A percentile compares a stretch with the other conserved stretches of the same genome.
Evolutionary conservation across 1,284 basidiomycete genomes (phyloP).

Genomic region (Boletus austroedulis): DNA sequence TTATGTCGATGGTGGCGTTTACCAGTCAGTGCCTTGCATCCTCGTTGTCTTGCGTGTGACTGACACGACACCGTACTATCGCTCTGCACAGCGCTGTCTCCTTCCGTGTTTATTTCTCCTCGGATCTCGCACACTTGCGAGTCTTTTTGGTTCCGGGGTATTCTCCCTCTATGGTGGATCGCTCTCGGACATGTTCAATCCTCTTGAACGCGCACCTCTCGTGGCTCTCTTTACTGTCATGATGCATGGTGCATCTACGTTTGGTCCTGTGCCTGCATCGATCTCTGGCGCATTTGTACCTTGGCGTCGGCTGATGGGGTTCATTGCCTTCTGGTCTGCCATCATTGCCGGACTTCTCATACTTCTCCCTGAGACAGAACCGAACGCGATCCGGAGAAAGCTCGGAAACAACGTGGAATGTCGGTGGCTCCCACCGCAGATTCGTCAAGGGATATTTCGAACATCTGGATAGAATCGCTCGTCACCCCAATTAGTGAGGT

Average conservation of each 20-base stretch:
- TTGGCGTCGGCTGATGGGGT: slow-evolving; percentile 31
- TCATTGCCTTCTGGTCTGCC: slow-evolving; percentile 24
- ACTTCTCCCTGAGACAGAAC: slow-evolving; percentile 27
- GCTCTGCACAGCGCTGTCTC: slow-evolving; percentile 22
- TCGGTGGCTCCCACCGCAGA: background rate
- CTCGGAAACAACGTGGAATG: slow-evolving; percentile 10
- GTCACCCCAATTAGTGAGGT: slow-evolving; percentile 27
- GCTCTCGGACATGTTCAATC: slow-evolving; percentile 29
- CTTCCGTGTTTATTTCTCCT: slow-evolving; percentile 21
- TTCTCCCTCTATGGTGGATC: slow-evolving; percentile 33
- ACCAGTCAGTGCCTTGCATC: slow-evolving; percentile 14
- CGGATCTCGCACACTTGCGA: slow-evolving; percentile 19
- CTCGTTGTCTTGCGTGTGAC: background rate
- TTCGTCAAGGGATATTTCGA: background rate
- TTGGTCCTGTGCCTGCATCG: slow-evolving; percentile 29
- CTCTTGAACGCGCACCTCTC: slow-evolving; percentile 27
- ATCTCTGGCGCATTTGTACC: slow-evolving; percentile 20
- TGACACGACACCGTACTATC: slow-evolving; percentile 26
- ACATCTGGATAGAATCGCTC: slow-evolving; percentile 21
- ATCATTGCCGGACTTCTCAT: slow-evolving; percentile 17
- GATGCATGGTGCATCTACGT: slow-evolving; percentile 29
- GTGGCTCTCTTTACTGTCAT: slow-evolving; percentile 31
- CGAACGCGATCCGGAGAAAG: slow-evolving; percentile 20
- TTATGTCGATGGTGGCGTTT: slow-evolving; percentile 23
- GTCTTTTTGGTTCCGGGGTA: slow-evolving; percentile 26